phyloP scores from a whole-genome alignment of 192 early-diverging fungal genomes.

The Backusella circina region DNA sequence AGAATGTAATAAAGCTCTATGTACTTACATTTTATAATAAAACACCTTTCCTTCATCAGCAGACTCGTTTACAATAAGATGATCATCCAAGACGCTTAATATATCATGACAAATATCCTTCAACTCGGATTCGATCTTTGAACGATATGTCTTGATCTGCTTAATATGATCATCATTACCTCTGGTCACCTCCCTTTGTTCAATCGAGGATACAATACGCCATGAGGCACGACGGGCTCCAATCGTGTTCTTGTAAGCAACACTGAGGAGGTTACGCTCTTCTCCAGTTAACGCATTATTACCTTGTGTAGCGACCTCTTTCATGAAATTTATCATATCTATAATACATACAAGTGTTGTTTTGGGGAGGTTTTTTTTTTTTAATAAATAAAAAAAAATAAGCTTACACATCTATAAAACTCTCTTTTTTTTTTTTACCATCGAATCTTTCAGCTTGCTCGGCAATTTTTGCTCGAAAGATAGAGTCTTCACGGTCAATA shows the following conservation, averaged over 20 bases:
- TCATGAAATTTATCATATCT: constrained; percentile 11
- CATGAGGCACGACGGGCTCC: constrained; percentile 98
- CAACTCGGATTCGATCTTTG: constrained; percentile 91
- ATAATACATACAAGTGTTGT: neutral
- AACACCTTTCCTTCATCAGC: constrained; percentile 96
- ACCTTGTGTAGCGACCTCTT: constrained; percentile 45
- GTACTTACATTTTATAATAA: constrained; percentile 93
- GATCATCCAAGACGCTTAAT: constrained; percentile 70
- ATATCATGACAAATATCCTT: constrained; percentile 91
- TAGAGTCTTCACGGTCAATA: neutral
- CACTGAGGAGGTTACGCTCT: constrained; percentile 73
- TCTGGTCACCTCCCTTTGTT: constrained; percentile 96
- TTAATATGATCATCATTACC: constrained; percentile 85
- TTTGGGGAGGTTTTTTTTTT: no score
- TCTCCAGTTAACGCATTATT: constrained; percentile 58
- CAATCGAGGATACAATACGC: constrained; percentile 98
- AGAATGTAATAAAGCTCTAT: neutral
- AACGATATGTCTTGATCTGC: constrained; percentile 86
- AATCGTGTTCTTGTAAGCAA: constrained; percentile 92
- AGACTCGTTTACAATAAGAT: constrained; percentile 84
- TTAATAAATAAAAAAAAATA: neutral
- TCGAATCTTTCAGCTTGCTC: constrained; percentile 99
- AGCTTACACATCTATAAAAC: neutral
- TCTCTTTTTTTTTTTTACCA: constrained; percentile 49
- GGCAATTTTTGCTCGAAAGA: constrained; percentile 79